Base-by-base conservation (phyloP, 805 yeast species). In the Ascoidea asiatica region DNA sequence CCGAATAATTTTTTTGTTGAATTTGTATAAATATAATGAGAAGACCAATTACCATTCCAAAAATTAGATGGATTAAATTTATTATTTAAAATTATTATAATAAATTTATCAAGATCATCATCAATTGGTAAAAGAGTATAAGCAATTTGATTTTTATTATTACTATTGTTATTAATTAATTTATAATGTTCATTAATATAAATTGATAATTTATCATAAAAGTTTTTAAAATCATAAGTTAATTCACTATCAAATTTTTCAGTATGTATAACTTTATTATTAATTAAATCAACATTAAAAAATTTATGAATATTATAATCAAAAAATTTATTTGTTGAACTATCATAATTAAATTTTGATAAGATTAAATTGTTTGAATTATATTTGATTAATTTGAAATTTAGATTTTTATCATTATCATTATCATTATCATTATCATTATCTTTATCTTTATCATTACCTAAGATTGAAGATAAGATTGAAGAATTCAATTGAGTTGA, bases 21-120 rank as follows among this genome's bases (percentile, higher is more conserved):
- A 3, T 52, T 29, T 53, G 70, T 59, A 46, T 73, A 65, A 5
- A 63, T 56, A 61, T 86, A 88, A 48, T 66, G 64, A 1, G 95
- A 79, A 44, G 67, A 73, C 96, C 97, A 88, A 57, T 78, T 75
- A 5, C 97, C 97, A 54, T 87, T 87, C 75, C 89, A 85, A 64
- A 69, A 88, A 65, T 90, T 90, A 37, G 72, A 69, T 40, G 83
- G 77, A 59, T 81, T 86, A 52, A 77, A 67, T 60, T 77, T 79
- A 52, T 77, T 80, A 44, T 90, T 94, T 41, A 81, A 70, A 21
- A 88, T 69, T 5, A 83, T 67, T 5, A 88, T 53, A 29, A 56
- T 52, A 11, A 52, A 43, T 7, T 52, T 43, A 18, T 53, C 57
- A 8, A 61, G 66, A n/a, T 54, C 54, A 41, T 53, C 58, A 3